A percentile compares a stretch with the other conserved stretches of the same genome.
Conservation (phyloP, 2,329 filamentous ascomycete genomes). For the Fragosphaeria purpurea region DNA sequence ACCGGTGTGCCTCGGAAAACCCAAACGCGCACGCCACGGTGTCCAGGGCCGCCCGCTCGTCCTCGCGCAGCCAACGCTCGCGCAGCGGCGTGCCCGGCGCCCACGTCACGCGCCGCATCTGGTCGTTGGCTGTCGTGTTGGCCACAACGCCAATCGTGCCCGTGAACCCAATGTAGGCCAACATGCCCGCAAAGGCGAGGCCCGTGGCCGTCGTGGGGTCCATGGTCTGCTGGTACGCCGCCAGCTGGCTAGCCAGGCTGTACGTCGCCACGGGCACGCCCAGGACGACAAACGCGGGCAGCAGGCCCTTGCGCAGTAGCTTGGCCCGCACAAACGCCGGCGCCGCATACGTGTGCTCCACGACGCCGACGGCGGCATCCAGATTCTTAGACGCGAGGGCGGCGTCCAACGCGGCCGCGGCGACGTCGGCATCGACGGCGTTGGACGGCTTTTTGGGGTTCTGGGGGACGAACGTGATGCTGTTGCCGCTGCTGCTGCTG, state of each 20-base stretch:
- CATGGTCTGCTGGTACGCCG: slow-evolving; percentile 63
- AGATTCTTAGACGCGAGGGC: slow-evolving; percentile 75
- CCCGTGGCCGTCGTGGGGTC: slow-evolving; percentile 63
- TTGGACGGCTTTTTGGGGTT: slow-evolving; percentile 60
- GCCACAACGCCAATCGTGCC: slow-evolving; percentile 75
- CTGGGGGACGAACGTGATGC: slow-evolving; percentile 46
- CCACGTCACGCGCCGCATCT: slow-evolving; percentile 93
- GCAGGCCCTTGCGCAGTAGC: slow-evolving; percentile 50
- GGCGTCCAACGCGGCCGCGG: slow-evolving; percentile 63
- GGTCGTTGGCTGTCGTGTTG: slow-evolving; percentile 79
- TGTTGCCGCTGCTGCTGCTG: slow-evolving; percentile 25
- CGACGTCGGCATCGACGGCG: slow-evolving; percentile 61
- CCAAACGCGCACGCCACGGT: slow-evolving; percentile 83
- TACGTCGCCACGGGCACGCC: slow-evolving; percentile 60
- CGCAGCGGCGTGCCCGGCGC: slow-evolving; percentile 68
- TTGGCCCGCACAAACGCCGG: slow-evolving; percentile 59
- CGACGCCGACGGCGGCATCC: slow-evolving; percentile 63
- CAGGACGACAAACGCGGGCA: slow-evolving; percentile 47
- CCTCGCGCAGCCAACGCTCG: slow-evolving; percentile 78
- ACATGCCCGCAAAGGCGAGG: slow-evolving; percentile 68
- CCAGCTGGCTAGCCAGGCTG: slow-evolving; percentile 56
- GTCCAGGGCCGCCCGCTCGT: slow-evolving; percentile 81
- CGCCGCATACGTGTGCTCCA: slow-evolving; percentile 58
- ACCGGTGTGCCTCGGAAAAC: slow-evolving; percentile 67
- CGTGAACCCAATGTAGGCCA: slow-evolving; percentile 75